Conservation (phyloP, 352 stramenopile genomes). For the Globisporangium echinulatum region DNA sequence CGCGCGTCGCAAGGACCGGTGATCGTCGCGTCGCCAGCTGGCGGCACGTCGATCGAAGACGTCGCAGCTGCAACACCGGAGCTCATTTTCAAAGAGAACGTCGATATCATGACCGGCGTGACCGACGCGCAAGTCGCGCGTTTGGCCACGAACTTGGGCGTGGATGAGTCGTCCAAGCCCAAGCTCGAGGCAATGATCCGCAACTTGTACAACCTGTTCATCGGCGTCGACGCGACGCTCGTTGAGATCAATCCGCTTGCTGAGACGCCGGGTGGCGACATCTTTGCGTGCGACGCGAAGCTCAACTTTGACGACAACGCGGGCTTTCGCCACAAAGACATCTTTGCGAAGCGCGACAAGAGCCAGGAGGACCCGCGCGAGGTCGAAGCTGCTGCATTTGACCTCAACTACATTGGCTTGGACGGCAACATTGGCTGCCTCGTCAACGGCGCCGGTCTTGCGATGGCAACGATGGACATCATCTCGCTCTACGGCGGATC, state of each 20-base stretch:
- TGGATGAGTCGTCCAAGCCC: slow-evolving; percentile 32
- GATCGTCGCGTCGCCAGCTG: slow-evolving; percentile 92
- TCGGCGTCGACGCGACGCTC: slow-evolving; percentile 94
- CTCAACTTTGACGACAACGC: slow-evolving; percentile 99
- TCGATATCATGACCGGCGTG: slow-evolving; percentile 93
- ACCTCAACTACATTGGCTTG: slow-evolving; percentile 99
- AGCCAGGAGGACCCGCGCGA: slow-evolving; percentile 95
- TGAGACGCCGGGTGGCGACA: slow-evolving; percentile 92
- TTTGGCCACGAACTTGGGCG: slow-evolving; percentile 70
- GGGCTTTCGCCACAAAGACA: slow-evolving; percentile 94
- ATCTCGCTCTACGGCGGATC: slow-evolving; percentile 97
- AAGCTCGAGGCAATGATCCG: slow-evolving; percentile 73
- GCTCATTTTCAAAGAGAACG: slow-evolving; percentile 90
- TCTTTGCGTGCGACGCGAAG: slow-evolving; percentile 97
- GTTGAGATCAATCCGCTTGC: slow-evolving; percentile 99
- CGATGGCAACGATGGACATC: slow-evolving; percentile 99
- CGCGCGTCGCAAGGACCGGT: slow-evolving; percentile 91
- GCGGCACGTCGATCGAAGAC: slow-evolving; percentile 97
- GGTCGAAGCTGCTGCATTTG: slow-evolving; percentile 89
- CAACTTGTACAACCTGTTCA: slow-evolving; percentile 96
- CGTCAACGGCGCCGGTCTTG: slow-evolving; percentile 98
- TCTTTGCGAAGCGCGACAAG: slow-evolving; percentile 87
- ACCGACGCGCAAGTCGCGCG: slow-evolving; percentile 73
- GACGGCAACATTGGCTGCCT: slow-evolving; percentile 99
- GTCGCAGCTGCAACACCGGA: slow-evolving; percentile 92